Base-by-base conservation (phyloP, 192 early-diverging fungal genomes). In the Gigaspora rosea region DNA sequence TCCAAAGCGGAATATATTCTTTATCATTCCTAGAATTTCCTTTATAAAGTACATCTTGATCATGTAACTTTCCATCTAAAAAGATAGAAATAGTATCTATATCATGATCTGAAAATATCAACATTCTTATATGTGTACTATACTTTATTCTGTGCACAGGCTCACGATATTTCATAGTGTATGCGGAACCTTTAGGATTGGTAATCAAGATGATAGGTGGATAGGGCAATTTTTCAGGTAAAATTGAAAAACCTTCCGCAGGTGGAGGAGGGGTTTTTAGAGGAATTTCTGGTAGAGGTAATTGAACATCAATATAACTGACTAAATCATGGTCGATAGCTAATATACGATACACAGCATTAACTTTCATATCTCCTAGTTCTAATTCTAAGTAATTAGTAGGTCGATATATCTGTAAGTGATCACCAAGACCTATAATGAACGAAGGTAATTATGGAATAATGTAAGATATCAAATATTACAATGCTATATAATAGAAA, bases 291-390 rank as follows among this genome's bases (percentile, higher is more conserved):
- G 83, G 82, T 32, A 91, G 72, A 3, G 93, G 89, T 77, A 96
- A 80, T 0, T 82, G 78, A 11, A 91, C 83, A 79, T 97, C 96
- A 2, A 86, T 82, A 83, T 97, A 93, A 6, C 92, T 90, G 15
- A 97, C 85, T 67, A 96, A 67, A 76, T 97, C 95, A 68, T 97
- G 78, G 78, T 97, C 96, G 2, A 97, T 87, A 9, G 91, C 92
- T 52, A 94, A 89, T 35, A 97, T 88, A 50, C 96, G 85, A 77
- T 94, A 96, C n/a, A 90, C 64, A 0, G 91, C 95, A 80, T 97
- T 93, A 71, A 91, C 86, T 83, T 97, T 97, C 86, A 97, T 88
- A 67, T 97, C 96, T 27, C 88, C 94, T 11, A 97, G 80, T 84
- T 97, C 95, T 16, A 97, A 84, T 82, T 97, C 93, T 77, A 94